Percentiles rank a stretch among this genome's conserved stretches.
Evolutionary conservation across 148 eudicot genomes (phyloP).

Genomic region (Diospyros kaki): DNA sequence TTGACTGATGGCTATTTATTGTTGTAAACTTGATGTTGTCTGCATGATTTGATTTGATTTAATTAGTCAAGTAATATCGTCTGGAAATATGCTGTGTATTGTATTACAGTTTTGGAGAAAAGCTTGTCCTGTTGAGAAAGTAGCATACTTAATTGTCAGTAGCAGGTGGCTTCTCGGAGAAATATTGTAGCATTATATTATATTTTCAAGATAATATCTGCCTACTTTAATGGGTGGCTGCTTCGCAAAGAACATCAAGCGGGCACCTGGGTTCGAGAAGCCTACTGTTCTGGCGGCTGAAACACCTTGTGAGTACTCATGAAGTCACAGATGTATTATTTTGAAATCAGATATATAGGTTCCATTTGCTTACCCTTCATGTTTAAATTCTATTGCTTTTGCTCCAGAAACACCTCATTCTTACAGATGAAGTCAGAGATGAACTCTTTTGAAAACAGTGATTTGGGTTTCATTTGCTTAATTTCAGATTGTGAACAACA

Average conservation of each 20-base stretch:
- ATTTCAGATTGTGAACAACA: neutral
- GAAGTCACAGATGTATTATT: neutral
- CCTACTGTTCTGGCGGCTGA: constrained; percentile 69
- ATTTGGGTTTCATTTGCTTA: neutral
- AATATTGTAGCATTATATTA: constrained; percentile 12
- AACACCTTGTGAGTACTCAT: constrained; percentile 74
- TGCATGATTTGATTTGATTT: too few species aligned
- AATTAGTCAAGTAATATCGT: too few species aligned
- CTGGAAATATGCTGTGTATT: too few species aligned
- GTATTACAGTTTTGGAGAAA: neutral
- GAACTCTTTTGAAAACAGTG: neutral
- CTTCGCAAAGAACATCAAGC: constrained; percentile 44
- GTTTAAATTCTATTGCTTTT: constrained; percentile 32
- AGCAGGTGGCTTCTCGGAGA: constrained; percentile 4
- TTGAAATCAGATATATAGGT: neutral
- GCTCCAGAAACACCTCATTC: constrained; percentile 80
- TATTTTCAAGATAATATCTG: neutral
- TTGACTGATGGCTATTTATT: too few species aligned
- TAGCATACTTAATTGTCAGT: neutral
- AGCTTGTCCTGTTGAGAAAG: neutral
- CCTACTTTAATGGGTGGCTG: constrained; percentile 69
- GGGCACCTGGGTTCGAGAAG: constrained; percentile 80
- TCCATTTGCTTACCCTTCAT: too few species aligned
- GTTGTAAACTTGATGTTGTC: too few species aligned
- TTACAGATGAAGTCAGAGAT: constrained; percentile 23